These are phyloP conservation scores for Dactylis glomerata DNA, from an alignment of 176 grass and related monocot species.

Conservation along the genomic window DNA sequence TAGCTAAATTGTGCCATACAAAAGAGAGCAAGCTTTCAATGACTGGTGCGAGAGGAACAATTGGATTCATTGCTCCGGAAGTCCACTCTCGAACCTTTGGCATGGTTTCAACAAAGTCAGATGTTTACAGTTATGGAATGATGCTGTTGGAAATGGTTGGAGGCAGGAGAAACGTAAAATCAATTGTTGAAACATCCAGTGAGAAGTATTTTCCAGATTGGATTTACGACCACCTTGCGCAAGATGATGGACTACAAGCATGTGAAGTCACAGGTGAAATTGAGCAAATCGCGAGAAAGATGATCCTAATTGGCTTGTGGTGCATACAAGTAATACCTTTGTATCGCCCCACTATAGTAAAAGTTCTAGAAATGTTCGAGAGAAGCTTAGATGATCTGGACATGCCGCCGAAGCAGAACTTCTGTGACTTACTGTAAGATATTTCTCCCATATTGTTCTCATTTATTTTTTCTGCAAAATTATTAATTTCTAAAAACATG, in stretches of 20 bases:
- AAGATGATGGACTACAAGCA: slow-evolving; percentile 19
- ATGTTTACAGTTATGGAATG: slow-evolving; percentile 72
- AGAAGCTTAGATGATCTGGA: slow-evolving; percentile 34
- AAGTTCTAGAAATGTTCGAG: slow-evolving; percentile 51
- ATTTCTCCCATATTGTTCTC: background rate
- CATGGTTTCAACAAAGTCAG: slow-evolving; percentile 51
- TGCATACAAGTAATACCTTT: slow-evolving; percentile 40
- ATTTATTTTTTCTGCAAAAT: background rate
- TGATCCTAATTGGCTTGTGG: slow-evolving; percentile 48
- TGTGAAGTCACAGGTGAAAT: background rate
- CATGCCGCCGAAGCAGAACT: slow-evolving; percentile 39
- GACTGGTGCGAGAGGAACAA: slow-evolving; percentile 45
- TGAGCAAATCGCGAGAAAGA: slow-evolving; percentile 23
- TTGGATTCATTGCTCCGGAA: slow-evolving; percentile 58
- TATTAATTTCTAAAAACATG: background rate
- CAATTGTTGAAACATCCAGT: slow-evolving; percentile 5
- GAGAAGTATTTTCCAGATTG: slow-evolving; percentile 62
- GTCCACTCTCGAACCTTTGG: slow-evolving; percentile 46
- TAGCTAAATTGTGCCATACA: slow-evolving; percentile 39
- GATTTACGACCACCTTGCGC: slow-evolving; percentile 64
- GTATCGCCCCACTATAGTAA: slow-evolving; percentile 39
- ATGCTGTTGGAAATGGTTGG: slow-evolving; percentile 68
- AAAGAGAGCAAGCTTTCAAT: slow-evolving; percentile 44
- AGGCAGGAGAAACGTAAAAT: slow-evolving; percentile 40
- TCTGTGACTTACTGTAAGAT: background rate